Conservation (phyloP, 257 asterid species). For the Plectranthus barbatus region DNA sequence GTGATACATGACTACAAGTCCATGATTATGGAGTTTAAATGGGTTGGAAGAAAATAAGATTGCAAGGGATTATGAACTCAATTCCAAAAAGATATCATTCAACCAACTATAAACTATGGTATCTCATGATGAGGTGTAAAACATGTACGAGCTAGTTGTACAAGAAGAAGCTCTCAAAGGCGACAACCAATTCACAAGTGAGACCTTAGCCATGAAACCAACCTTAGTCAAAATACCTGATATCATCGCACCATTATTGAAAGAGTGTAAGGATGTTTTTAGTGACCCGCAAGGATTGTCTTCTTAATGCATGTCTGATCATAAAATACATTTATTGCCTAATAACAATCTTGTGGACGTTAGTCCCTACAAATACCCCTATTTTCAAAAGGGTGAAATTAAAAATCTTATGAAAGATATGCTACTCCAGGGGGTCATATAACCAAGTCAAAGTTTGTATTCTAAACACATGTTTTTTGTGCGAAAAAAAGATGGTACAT, state of each 20-base stretch:
- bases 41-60: not conserved
- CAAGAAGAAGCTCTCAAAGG: no score
- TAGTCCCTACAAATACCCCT: not conserved
- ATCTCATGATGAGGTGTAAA: not conserved
- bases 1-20: not conserved
- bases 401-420: not conserved
- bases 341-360: not conserved
- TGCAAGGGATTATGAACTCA: not conserved
- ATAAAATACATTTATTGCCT: not conserved
- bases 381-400: not conserved
- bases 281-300: not conserved
- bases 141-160: not conserved
- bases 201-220: not conserved
- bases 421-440: not conserved
- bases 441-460: not conserved
- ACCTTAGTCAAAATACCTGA: no score
- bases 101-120: not conserved
- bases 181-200: no score
- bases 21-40: not conserved
- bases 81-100: not conserved
- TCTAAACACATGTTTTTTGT: no score
- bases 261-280: not conserved
- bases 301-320: not conserved
- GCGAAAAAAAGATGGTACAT: no score
- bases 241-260: rapidly evolving